Base-by-base conservation (phyloP, 352 stramenopile species). In the Pythium angustatum region DNA sequence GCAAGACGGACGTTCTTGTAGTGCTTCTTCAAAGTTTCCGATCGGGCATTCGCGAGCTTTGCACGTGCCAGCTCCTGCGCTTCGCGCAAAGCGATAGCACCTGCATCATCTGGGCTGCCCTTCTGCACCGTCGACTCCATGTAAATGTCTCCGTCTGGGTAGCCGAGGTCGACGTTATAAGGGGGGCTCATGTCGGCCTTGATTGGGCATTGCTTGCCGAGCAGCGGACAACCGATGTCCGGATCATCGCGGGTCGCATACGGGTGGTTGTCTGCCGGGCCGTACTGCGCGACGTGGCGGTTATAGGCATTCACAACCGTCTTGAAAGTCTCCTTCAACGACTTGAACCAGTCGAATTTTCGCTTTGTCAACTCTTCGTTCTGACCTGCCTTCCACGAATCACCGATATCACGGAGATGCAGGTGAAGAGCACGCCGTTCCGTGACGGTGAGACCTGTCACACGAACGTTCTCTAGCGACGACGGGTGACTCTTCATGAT, bases 311-410 rank as follows among this genome's bases (percentile, higher is more conserved):
- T 92, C 36, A 97, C 78, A 56, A 96, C 90, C 4, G 86, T 92
- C 73, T 98, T 98, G 76, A 97, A 97, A 27, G 92, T 97, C 49
- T 96, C 79, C 60, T 95, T 97, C 24, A 98, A 80, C 34, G 88
- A 88, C 69, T 97, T 94, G 69, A 95, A 98, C 87, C 88, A 98
- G 58, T 91, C 83, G 61, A 83, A 96, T 63, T 97, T 97, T 40
- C 93, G 83, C 69, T 96, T 95, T 17, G 88, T 96, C 85, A 98
- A 92, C 67, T 96, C 89, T 72, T 98, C 91, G 33, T 88, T 85
- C 66, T 96, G 88, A 49, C 94, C 87, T 36, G 81, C 62, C 64
- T 96, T 92, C 91, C 91, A 98, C 40, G 75, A 83, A 30, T 93
- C 81, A 5, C 87, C 90, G 66, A 97, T 76, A n/a, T 79, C 76